Percentiles rank a stretch among this genome's conserved stretches.
Evolutionary conservation across 441 rosid genomes (phyloP).

Genomic region (Geranium incanum): DNA sequence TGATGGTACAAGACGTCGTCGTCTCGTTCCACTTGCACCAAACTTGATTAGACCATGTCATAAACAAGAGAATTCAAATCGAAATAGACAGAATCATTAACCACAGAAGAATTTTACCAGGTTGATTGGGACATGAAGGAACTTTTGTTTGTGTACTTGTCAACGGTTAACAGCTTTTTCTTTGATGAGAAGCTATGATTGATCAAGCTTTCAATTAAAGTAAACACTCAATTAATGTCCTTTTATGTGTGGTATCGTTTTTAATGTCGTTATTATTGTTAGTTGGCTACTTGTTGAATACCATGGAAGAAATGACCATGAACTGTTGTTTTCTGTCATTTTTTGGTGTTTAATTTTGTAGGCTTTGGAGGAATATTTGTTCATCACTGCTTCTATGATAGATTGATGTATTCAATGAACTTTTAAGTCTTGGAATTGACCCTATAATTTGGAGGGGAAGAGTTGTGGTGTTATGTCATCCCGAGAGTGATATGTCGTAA

Average conservation of each 20-base stretch:
- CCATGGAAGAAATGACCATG: background rate
- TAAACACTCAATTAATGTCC: constrained; percentile 19
- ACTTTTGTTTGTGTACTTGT: background rate
- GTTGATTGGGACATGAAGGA: background rate
- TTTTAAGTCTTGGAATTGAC: too few relatives aligned
- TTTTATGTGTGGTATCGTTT: background rate
- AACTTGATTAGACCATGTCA: constrained; percentile 6
- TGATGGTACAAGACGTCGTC: background rate
- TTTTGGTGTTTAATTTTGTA: too few relatives aligned
- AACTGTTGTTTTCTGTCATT: too few relatives aligned
- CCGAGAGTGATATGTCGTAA: too few relatives aligned
- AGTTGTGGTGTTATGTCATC: too few relatives aligned
- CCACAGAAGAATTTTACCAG: background rate
- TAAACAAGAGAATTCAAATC: constrained; percentile 3
- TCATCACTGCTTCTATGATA: background rate
- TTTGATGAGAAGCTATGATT: constrained; percentile 33
- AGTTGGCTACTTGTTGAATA: background rate
- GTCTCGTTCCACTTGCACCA: background rate
- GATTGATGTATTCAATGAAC: too few relatives aligned
- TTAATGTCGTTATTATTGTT: constrained; percentile 21
- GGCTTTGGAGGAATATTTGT: too few relatives aligned
- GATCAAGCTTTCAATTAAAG: constrained; percentile 29
- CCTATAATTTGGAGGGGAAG: too few relatives aligned
- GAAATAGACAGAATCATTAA: constrained; percentile 10
- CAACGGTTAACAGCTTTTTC: constrained; percentile 15